Evolutionary conservation across 495 filamentous ascomycete species (phyloP).

Genomic region (Xylaria palmicola): DNA sequence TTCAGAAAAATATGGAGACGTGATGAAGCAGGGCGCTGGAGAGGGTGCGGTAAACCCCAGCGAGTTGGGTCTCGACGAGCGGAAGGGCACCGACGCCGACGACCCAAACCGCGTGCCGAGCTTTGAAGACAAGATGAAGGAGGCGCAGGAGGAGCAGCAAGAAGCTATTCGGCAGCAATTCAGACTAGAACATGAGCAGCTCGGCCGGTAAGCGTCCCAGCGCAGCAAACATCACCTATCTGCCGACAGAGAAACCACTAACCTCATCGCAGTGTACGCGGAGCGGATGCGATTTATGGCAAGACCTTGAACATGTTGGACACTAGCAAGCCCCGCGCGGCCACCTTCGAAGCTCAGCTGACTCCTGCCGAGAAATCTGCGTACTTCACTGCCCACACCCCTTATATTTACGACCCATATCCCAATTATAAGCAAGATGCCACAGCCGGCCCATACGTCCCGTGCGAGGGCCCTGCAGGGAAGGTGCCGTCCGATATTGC

Average conservation of each 20-base stretch:
- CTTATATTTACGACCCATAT: slow-evolving; percentile 49
- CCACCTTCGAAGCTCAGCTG: slow-evolving; percentile 26
- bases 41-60: neutral
- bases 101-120: slow-evolving; percentile 5
- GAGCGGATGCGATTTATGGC: slow-evolving; percentile 45
- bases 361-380: slow-evolving; percentile 17
- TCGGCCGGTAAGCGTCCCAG: slow-evolving; percentile 36
- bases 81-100: neutral
- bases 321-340: slow-evolving; percentile 26
- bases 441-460: slow-evolving; percentile 28
- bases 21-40: neutral
- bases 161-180: slow-evolving; percentile 37
- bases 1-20: slow-evolving; percentile 8
- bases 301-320: slow-evolving; percentile 45
- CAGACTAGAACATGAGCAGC: slow-evolving; percentile 36
- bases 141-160: slow-evolving; percentile 28
- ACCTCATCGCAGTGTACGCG: slow-evolving; percentile 21
- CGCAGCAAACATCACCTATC: neutral
- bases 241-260: slow-evolving; percentile 2
- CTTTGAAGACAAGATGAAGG: slow-evolving; percentile 26
- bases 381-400: slow-evolving; percentile 31
- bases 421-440: slow-evolving; percentile 43
- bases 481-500: slow-evolving; percentile 32
- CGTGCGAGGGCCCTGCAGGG: slow-evolving; percentile 40
- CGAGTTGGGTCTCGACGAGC: neutral